Conservation (phyloP, 768 basidiomycete genomes). For the Boletellus sp. region DNA sequence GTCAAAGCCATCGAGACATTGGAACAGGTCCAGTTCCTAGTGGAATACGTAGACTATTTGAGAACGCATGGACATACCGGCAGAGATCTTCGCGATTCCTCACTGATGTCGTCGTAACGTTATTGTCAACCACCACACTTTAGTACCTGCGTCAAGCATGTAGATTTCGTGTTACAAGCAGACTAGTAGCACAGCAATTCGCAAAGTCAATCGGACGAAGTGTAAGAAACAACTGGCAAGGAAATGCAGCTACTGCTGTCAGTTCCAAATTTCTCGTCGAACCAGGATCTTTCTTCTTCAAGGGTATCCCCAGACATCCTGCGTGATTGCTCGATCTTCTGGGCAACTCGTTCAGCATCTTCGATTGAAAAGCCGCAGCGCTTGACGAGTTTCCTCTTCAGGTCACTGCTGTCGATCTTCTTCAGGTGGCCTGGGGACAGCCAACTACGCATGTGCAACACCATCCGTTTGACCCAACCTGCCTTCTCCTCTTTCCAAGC, state of each 20-base stretch:
- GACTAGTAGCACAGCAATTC: constrained; percentile 2
- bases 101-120: background rate
- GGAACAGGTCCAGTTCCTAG: constrained; percentile 85
- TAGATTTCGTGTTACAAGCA: background rate
- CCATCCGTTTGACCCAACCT: constrained; percentile 23
- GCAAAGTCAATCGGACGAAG: background rate
- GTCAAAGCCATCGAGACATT: constrained; percentile 91
- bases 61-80: constrained; percentile 15
- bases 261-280: constrained; percentile 15
- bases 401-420: constrained; percentile 6
- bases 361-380: constrained; percentile 21
- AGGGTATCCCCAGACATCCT: background rate
- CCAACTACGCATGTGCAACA: constrained; percentile 26
- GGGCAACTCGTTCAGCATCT: constrained; percentile 18
- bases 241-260: constrained; percentile 10
- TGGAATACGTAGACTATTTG: constrained; percentile 70
- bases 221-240: constrained; percentile 10
- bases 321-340: constrained; percentile 17
- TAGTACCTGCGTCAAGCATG: background rate
- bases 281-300: constrained; percentile 18
- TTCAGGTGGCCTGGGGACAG: constrained; percentile 14
- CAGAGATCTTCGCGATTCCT: background rate
- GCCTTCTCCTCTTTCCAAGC: constrained; percentile 26
- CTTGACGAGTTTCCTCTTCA: constrained; percentile 22
- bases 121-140: constrained; percentile 2